Conservation (phyloP, 345 rosid genomes). For the Arabidopsis thaliana region DNA sequence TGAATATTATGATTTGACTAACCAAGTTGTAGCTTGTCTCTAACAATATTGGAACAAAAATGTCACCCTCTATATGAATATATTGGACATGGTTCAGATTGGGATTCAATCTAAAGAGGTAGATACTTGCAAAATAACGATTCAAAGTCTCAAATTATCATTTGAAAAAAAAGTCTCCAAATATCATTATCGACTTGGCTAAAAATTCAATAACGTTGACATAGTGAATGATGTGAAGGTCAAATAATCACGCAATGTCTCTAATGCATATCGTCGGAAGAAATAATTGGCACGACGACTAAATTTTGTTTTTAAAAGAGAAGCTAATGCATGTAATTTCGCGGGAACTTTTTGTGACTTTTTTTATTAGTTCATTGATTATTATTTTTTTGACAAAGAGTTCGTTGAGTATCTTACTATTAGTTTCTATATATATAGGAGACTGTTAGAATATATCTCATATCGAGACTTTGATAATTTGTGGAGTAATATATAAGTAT, state of each 20-base stretch:
- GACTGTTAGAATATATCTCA: too few relatives aligned
- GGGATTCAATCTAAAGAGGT: background rate
- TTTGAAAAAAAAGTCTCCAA: background rate
- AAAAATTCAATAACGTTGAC: background rate
- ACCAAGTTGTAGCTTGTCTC: background rate
- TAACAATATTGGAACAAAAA: background rate
- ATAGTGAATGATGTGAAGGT: conserved; percentile 1
- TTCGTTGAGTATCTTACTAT: too few relatives aligned
- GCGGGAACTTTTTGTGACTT: too few relatives aligned
- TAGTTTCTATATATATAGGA: too few relatives aligned
- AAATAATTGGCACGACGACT: too few relatives aligned
- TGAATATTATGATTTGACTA: background rate
- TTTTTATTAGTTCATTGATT: too few relatives aligned
- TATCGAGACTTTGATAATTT: too few relatives aligned
- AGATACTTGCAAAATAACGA: background rate
- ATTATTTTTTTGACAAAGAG: too few relatives aligned
- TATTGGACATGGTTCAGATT: background rate
- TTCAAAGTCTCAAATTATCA: background rate
- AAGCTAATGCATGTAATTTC: too few relatives aligned
- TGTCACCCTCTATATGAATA: background rate
- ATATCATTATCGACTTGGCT: background rate
- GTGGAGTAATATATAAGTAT: too few relatives aligned
- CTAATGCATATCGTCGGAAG: background rate
- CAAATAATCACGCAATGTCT: background rate
- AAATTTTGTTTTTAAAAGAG: too few relatives aligned